Evolutionary conservation across 2,329 filamentous ascomycete species (phyloP).

Genomic region (Colletotrichum tropicicola): DNA sequence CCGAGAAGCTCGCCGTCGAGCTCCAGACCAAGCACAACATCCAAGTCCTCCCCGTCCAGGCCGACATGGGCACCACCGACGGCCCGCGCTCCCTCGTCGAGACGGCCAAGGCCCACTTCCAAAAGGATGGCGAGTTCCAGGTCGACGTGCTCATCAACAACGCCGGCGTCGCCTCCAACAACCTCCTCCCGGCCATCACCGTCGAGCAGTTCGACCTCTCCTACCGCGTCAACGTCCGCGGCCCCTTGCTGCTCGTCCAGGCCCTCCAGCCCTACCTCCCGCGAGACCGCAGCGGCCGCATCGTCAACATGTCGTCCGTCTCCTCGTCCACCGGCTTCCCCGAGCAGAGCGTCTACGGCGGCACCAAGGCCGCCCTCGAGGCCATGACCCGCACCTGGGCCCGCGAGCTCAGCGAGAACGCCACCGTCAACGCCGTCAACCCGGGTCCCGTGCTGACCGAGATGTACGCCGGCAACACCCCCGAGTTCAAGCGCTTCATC

Average conservation of each 20-base stretch:
- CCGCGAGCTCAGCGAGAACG: conserved; percentile 60
- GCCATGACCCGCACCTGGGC: conserved; percentile 69
- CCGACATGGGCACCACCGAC: conserved; percentile 72
- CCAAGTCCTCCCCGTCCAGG: conserved; percentile 70
- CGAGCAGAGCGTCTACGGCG: conserved; percentile 65
- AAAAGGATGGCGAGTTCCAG: conserved; percentile 58
- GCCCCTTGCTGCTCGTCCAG: conserved; percentile 81
- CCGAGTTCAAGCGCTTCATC: conserved; percentile 52
- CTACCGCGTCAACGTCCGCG: conserved; percentile 84
- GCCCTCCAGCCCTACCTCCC: conserved; percentile 76
- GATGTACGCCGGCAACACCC: conserved; percentile 57
- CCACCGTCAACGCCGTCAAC: conserved; percentile 66
- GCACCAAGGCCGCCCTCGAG: conserved; percentile 66
- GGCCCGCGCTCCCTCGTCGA: conserved; percentile 69
- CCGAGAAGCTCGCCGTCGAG: conserved; percentile 70
- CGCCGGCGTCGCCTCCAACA: conserved; percentile 77
- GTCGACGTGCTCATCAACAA: conserved; percentile 92
- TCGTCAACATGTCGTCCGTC: conserved; percentile 65
- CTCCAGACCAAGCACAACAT: conserved; percentile 67
- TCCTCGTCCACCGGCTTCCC: conserved; percentile 62
- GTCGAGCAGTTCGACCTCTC: conserved; percentile 73
- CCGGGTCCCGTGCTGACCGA: conserved; percentile 64
- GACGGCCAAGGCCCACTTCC: conserved; percentile 59
- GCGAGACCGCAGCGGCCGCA: conserved; percentile 67
- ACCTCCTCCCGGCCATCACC: conserved; percentile 69